Evolutionary conservation across 202 grass and related monocot genomes (phyloP).

Genomic region (Miscanthus sacchariflorus): DNA sequence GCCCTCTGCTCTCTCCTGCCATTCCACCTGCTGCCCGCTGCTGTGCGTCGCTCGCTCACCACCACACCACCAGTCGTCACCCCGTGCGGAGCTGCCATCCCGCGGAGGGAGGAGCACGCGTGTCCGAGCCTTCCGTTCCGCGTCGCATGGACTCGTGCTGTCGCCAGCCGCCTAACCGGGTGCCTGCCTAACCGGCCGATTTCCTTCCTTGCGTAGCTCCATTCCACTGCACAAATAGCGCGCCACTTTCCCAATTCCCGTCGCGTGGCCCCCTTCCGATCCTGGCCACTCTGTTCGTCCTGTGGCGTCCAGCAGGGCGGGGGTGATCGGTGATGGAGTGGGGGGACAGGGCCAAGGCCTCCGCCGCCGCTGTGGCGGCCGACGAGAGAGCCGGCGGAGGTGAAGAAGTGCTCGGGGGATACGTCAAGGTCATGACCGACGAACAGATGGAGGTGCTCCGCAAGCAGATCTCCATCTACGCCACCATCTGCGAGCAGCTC

Average conservation of each 20-base stretch:
- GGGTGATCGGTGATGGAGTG: conserved; percentile 48
- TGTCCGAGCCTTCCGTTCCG: neutral
- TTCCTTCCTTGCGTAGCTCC: conserved; percentile 48
- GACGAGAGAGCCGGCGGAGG: conserved; percentile 49
- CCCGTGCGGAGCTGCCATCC: neutral
- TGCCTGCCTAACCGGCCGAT: conserved; percentile 29
- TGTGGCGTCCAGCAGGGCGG: neutral
- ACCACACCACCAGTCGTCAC: neutral
- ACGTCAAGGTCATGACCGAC: conserved; percentile 98
- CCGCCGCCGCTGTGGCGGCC: neutral
- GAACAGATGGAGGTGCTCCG: conserved; percentile 99
- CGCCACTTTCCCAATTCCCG: conserved; percentile 19
- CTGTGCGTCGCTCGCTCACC: neutral
- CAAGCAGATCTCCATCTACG: conserved; percentile 99
- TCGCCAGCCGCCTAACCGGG: neutral
- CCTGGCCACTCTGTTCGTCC: neutral
- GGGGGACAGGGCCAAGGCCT: conserved; percentile 45
- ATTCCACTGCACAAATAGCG: conserved; percentile 28
- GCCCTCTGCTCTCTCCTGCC: conserved; percentile 14
- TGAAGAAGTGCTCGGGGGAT: conserved; percentile 59
- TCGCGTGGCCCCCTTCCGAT: neutral
- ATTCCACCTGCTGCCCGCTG: neutral
- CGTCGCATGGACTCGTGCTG: neutral
- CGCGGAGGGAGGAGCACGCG: neutral
- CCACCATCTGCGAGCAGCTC: conserved; percentile 94